Evolutionary conservation across 2,329 filamentous ascomycete species (phyloP).

Genomic region (Tolypocladium amazonense): DNA sequence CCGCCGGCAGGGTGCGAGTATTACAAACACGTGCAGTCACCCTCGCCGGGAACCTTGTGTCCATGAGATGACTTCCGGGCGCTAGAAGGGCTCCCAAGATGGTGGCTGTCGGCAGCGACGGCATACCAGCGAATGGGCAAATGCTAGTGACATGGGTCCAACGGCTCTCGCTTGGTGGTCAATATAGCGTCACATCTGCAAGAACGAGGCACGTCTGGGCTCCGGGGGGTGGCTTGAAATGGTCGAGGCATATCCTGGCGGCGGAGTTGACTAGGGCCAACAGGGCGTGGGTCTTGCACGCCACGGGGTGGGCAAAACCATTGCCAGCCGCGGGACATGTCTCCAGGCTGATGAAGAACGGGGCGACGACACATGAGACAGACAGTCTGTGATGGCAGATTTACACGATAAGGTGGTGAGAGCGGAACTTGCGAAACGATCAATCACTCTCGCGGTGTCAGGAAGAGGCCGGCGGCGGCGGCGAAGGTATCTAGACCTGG

Average conservation of each 20-base stretch:
- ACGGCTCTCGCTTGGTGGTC: slow-evolving; percentile 6
- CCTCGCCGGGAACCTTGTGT: slow-evolving; percentile 1
- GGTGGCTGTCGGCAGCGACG: slow-evolving; percentile 9
- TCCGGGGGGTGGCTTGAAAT: background rate
- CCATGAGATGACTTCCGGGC: slow-evolving; percentile 6
- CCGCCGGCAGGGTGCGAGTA: slow-evolving; percentile 4
- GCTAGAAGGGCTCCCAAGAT: slow-evolving; percentile 6
- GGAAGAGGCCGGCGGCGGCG: background rate
- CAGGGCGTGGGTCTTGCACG: background rate
- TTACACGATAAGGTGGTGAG: background rate
- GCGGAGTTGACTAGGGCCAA: background rate
- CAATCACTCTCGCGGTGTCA: background rate
- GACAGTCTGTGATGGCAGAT: background rate
- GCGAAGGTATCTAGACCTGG: background rate
- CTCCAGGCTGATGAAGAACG: background rate
- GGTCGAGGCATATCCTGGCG: background rate
- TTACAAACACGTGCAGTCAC: slow-evolving; percentile 8
- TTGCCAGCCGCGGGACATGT: background rate
- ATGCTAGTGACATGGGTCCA: slow-evolving; percentile 5
- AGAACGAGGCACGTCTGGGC: background rate
- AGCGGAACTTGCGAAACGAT: background rate
- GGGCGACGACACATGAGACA: background rate
- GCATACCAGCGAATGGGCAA: slow-evolving; percentile 5
- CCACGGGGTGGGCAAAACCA: background rate
- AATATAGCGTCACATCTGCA: background rate